These are phyloP conservation scores for Eragrostis nindensis DNA, from an alignment of 176 grass and related monocot species.

Conservation along the genomic window DNA sequence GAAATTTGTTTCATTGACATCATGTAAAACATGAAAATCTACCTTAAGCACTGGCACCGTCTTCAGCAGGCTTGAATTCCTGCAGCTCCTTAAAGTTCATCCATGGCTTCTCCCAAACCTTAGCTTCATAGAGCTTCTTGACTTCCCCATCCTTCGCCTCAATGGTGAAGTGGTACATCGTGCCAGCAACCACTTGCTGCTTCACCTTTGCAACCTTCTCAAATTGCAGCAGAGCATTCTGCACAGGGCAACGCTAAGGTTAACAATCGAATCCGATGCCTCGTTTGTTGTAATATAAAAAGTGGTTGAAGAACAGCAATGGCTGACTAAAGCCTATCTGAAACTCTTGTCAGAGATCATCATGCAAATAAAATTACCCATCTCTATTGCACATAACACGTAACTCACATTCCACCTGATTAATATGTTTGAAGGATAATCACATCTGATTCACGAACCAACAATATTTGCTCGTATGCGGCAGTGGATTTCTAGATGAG, in stretches of 20 bases:
- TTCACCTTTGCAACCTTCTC: slow-evolving; percentile 63
- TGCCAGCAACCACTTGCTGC: slow-evolving; percentile 66
- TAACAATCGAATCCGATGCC: neutral
- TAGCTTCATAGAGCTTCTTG: slow-evolving; percentile 78
- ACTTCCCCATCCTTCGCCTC: slow-evolving; percentile 51
- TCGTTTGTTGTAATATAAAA: neutral
- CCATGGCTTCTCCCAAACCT: slow-evolving; percentile 76
- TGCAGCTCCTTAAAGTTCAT: slow-evolving; percentile 65
- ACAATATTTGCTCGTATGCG: too few relatives aligned
- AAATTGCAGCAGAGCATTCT: slow-evolving; percentile 66
- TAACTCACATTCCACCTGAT: neutral
- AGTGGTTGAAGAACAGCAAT: neutral
- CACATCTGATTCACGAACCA: neutral
- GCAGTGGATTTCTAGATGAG: too few relatives aligned
- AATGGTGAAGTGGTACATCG: slow-evolving; percentile 62
- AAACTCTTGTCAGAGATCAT: neutral
- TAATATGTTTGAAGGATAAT: neutral
- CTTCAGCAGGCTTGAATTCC: slow-evolving; percentile 64
- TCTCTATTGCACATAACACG: neutral
- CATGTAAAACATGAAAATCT: slow-evolving; percentile 4
- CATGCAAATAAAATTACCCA: neutral
- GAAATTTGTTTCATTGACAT: neutral
- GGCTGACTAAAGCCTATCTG: neutral
- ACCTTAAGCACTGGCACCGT: slow-evolving; percentile 48
- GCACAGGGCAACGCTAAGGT: neutral